Evolutionary conservation across 1,139 yeast species (phyloP).

Genomic region (Geotrichum fermentans): DNA sequence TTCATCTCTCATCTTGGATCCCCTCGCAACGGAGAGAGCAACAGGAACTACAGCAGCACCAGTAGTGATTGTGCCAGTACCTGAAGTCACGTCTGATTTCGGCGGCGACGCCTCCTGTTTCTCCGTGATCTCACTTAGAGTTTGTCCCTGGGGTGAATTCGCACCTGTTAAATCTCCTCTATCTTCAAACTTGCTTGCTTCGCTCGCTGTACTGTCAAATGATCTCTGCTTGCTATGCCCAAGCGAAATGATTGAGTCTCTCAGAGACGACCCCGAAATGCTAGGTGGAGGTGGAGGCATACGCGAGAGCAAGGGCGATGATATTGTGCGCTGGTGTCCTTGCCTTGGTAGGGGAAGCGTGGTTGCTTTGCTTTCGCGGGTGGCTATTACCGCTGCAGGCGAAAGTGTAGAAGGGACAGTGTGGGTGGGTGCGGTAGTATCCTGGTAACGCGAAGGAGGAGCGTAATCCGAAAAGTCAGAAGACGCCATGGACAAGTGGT

Average conservation of each 20-base stretch:
- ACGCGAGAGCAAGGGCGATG: constrained; percentile 18
- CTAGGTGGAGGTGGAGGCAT: constrained; percentile 18
- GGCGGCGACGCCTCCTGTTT: neutral
- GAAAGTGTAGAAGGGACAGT: constrained; percentile 1
- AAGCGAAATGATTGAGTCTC: constrained; percentile 5
- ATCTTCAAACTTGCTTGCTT: neutral
- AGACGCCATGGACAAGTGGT: neutral
- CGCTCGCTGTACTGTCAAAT: neutral
- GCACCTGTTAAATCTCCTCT: neutral
- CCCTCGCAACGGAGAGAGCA: no score
- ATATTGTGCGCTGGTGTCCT: constrained; percentile 14
- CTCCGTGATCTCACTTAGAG: neutral
- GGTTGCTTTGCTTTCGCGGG: neutral
- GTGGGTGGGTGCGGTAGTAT: neutral
- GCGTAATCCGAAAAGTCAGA: neutral
- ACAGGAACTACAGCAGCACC: neutral
- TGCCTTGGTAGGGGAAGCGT: neutral
- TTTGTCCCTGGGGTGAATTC: neutral
- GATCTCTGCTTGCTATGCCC: neutral
- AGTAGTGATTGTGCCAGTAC: neutral
- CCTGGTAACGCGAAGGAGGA: neutral
- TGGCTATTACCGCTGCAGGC: constrained; percentile 8
- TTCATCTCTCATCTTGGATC: no score
- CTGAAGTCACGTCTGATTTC: neutral
- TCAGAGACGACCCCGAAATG: constrained; percentile 4